Percentiles rank a stretch among this genome's conserved stretches.
phyloP scores from a whole-genome alignment of 1,284 basidiomycete genomes.

The Lignosus rhinocerotis region DNA sequence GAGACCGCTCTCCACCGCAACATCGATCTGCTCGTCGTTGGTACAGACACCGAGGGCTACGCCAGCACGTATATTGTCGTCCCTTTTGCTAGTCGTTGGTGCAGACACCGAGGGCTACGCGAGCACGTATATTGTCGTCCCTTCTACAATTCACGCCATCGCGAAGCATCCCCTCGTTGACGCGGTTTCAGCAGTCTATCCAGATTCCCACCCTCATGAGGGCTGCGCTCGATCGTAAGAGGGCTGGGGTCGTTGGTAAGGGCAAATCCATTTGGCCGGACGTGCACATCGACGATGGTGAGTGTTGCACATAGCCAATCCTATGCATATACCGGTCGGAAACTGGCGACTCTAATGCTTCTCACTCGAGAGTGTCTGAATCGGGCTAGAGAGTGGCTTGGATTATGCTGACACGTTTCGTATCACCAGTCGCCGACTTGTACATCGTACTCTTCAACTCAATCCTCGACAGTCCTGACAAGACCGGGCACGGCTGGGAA shows the following conservation, averaged over 20 bases:
- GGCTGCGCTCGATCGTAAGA: constrained; percentile 32
- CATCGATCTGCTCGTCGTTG: constrained; percentile 33
- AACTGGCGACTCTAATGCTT: neutral
- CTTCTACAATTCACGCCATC: constrained; percentile 42
- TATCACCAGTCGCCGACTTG: constrained; percentile 17
- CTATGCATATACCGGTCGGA: neutral
- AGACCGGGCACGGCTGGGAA: constrained; percentile 37
- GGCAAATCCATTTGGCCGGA: constrained; percentile 33
- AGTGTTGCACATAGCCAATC: neutral
- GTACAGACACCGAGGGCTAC: constrained; percentile 40
- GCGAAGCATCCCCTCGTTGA: constrained; percentile 38
- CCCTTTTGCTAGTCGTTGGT: constrained; percentile 36
- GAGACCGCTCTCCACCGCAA: constrained; percentile 36
- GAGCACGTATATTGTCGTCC: constrained; percentile 40
- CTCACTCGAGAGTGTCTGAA: neutral
- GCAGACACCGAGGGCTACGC: constrained; percentile 41
- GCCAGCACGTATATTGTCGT: constrained; percentile 39
- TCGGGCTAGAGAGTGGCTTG: no score
- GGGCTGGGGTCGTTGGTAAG: constrained; percentile 34
- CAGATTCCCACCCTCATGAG: constrained; percentile 38
- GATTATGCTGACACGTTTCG: no score
- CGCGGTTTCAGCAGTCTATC: constrained; percentile 35
- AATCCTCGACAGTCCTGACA: constrained; percentile 13
- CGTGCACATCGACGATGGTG: constrained; percentile 35
- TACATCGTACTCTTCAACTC: constrained; percentile 23